Evolutionary conservation across 2,329 filamentous ascomycete species (phyloP), one percentile per base, ranked within the genome.

Genomic region (Blastomyces emzantsi): DNA sequence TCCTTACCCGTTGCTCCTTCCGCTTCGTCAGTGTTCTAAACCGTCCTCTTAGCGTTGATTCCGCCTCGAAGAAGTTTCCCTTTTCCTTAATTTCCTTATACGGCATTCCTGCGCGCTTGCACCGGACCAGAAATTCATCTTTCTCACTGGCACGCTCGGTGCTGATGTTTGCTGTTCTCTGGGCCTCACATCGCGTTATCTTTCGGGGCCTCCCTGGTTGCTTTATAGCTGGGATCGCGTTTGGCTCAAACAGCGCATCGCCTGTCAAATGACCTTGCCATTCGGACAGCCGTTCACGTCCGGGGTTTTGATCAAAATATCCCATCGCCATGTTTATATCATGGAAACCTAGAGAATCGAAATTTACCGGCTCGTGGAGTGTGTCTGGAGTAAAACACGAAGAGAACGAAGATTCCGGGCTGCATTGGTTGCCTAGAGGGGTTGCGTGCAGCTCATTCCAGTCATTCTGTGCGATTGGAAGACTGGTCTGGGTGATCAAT

Each of bases 81-180:
- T 73, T 67, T 28, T 71, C 70, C 64, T 80, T 80, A 67, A 81
- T 81, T 11, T 80, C 74, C 62, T 77, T 79, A 70, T 81, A 81
- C 1, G 78, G 79, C 30, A 78, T 69, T 0, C 78, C 78, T 9
- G 71, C 69, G 3, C 69, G 70, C 64, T 79, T 79, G 64, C 72
- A 76, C 11, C 73, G 67, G 11, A 81, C 71, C 4, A 81, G 68
- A 58, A 78, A 75, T 3, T 69, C 70, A 64, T 81, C 77, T 49
- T 73, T 74, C 11, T 67, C 51, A 62, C 69, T 64, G 67, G 66
- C 65, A 60, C 67, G 56, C 61, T 63, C 62, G 30, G 63, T 45
- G 4, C 41, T 19, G 28, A 25, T 49, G 17, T n/a, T 33, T 39
- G 25, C 28, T 22, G 25, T 9, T 45, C 25, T 33, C 36, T n/a